Evolutionary conservation across 495 filamentous ascomycete genomes (phyloP), one percentile per base, ranked within the genome.

Genomic region (Melanomma pulvis-pyrius): DNA sequence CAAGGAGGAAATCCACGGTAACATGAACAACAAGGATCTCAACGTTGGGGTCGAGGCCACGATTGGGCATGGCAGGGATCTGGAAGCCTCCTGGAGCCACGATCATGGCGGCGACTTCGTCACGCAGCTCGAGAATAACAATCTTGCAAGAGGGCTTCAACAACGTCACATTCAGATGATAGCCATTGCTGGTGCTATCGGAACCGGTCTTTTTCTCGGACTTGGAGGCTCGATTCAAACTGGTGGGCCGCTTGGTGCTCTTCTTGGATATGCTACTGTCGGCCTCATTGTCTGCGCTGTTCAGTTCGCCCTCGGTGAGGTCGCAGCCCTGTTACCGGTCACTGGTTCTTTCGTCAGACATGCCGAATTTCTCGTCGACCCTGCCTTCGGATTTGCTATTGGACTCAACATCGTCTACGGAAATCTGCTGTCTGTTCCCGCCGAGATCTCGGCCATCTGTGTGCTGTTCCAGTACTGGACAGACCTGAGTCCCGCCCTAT

Each of bases 391-490:
- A 2, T 74, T 74, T 44, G 76, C 76, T 59, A 79, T 81, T 71
- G 74, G 2, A 7, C 82, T 79, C 79, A 84, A 83, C 49, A 53
- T 82, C 53, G 81, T 83, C 1, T 83, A 83, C 60, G 81, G 81
- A 30, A 80, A 78, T 44, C 49, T 77, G 36, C 68, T 84, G 9
- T 55, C 51, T 12, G 51, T 88, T 15, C 86, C 86, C 5, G 80
- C 79, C 69, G 86, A 88, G 74, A 84, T 87, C 44, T 83, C 84
- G n/a, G 86, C 86, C 12, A 80, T 81, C 11, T 82, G 83, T 21
- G 84, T 87, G 7, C 70, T 89, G 24, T 82, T 88, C 54, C 77
- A 84, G 71, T 88, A 80, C 67, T 87, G 84, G 83, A 81, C 80
- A n/a, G 76, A 82, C 32, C 69, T 84, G 36, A 83, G 81, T 61